Percentiles rank a stretch among this genome's conserved stretches.
Conservation (phyloP, 208 protist genomes). For the Trypanosoma mega region DNA sequence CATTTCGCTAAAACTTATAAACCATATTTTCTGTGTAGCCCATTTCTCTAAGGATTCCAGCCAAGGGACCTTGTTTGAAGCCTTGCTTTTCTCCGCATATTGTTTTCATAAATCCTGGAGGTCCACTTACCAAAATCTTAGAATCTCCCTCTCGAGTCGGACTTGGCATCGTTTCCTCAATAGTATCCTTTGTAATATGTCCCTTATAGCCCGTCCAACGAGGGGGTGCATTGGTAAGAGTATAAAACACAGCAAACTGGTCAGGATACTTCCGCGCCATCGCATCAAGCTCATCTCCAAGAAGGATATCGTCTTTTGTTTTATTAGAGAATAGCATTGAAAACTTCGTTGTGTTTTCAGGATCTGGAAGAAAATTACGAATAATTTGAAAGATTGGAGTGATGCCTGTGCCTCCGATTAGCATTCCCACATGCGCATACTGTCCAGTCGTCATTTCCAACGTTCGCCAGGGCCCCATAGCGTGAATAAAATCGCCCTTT, state of each 20-base stretch:
- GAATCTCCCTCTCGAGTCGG: slow-evolving; percentile 55
- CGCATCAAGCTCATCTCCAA: slow-evolving; percentile 84
- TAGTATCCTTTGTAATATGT: slow-evolving; percentile 72
- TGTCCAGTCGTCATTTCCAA: slow-evolving; percentile 84
- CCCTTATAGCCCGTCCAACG: slow-evolving; percentile 84
- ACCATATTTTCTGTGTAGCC: slow-evolving; percentile 82
- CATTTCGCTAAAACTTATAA: slow-evolving; percentile 75
- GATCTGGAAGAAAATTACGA: slow-evolving; percentile 68
- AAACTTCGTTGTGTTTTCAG: slow-evolving; percentile 80
- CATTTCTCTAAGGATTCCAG: slow-evolving; percentile 63
- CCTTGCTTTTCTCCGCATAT: slow-evolving; percentile 84
- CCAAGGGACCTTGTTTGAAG: slow-evolving; percentile 67
- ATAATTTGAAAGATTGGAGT: slow-evolving; percentile 92
- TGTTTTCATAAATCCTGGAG: slow-evolving; percentile 82
- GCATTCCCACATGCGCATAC: slow-evolving; percentile 91
- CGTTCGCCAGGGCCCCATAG: slow-evolving; percentile 90
- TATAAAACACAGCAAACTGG: slow-evolving; percentile 90
- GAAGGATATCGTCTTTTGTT: slow-evolving; percentile 89
- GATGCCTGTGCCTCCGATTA: slow-evolving; percentile 89
- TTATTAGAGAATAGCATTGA: slow-evolving; percentile 90
- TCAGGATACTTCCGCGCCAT: slow-evolving; percentile 71
- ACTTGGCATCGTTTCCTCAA: slow-evolving; percentile 81
- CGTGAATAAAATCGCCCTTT: slow-evolving; percentile 83
- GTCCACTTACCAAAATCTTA: slow-evolving; percentile 84
- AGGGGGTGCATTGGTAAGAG: slow-evolving; percentile 67